A percentile compares a stretch with the other conserved stretches of the same genome.
Evolutionary conservation across 495 filamentous ascomycete species (phyloP).

Genomic region (Chaetomium tenue): DNA sequence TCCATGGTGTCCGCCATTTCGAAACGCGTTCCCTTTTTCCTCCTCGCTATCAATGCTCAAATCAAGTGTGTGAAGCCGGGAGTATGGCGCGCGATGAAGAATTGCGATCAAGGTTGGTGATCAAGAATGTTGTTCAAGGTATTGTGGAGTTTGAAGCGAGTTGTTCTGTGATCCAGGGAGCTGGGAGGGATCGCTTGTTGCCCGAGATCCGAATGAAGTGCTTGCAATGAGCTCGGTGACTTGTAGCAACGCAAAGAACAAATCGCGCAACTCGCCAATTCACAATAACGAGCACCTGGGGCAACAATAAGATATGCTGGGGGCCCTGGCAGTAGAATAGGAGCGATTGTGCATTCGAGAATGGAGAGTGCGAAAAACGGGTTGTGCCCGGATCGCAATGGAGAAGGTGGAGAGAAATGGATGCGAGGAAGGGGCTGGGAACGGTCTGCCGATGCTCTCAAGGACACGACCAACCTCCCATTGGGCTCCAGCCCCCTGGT

Average conservation of each 20-base stretch:
- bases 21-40: not conserved
- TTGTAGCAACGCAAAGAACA: slow-evolving; percentile 6
- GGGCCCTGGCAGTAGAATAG: slow-evolving; percentile 14
- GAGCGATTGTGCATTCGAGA: not conserved
- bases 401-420: slow-evolving; percentile 20
- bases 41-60: no score
- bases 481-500: slow-evolving; percentile 21
- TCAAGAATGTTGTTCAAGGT: no score
- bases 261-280: slow-evolving; percentile 17
- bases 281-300: slow-evolving; percentile 14
- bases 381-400: slow-evolving; percentile 2
- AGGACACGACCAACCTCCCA: slow-evolving; percentile 27
- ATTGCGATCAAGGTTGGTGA: not conserved
- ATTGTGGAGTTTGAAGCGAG: not conserved
- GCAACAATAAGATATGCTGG: slow-evolving; percentile 20
- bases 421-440: slow-evolving; percentile 27
- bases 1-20: slow-evolving; percentile 24
- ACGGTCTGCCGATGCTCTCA: slow-evolving; percentile 24
- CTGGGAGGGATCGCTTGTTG: not conserved
- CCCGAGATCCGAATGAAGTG: not conserved
- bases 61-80: not conserved
- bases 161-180: slow-evolving; percentile 8
- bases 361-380: slow-evolving; percentile 7
- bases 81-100: slow-evolving; percentile 5
- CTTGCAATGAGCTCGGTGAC: not conserved